These are phyloP conservation scores for Nepenthes mirabilis DNA, from an alignment of 148 eudicot genomes.

Conservation along the genomic window DNA sequence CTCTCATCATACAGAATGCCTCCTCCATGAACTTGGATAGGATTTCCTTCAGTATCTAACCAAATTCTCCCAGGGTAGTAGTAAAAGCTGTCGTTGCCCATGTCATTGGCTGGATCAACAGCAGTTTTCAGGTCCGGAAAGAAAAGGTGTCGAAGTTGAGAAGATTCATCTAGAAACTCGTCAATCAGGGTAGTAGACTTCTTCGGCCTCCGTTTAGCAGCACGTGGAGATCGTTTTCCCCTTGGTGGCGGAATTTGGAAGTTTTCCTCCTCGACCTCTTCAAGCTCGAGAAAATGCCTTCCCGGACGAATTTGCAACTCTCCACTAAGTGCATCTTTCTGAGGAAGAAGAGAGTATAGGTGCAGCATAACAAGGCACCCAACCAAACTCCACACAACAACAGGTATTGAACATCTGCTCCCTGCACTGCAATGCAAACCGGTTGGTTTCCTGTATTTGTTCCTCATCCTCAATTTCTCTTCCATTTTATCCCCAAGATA, in stretches of 20 bases:
- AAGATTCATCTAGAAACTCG: conserved; percentile 85
- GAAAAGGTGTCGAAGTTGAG: conserved; percentile 72
- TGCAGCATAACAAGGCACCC: conserved; percentile 59
- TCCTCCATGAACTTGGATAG: conserved; percentile 99
- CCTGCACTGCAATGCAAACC: conserved; percentile 82
- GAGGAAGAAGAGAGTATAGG: conserved; percentile 37
- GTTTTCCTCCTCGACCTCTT: conserved; percentile 74
- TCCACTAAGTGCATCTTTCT: conserved; percentile 20
- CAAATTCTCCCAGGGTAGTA: conserved; percentile 88
- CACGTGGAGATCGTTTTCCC: conserved; percentile 80
- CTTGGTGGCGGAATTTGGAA: conserved; percentile 82
- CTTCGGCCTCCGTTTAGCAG: conserved; percentile 70
- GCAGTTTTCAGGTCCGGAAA: conserved; percentile 68
- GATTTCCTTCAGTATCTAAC: conserved; percentile 93
- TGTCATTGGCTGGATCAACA: conserved; percentile 48
- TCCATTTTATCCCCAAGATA: conserved; percentile 45
- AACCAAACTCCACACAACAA: conserved; percentile 46
- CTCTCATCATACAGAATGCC: conserved; percentile 71
- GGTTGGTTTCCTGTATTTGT: conserved; percentile 86
- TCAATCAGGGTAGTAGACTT: conserved; percentile 56
- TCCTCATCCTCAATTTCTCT: conserved; percentile 69
- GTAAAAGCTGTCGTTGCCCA: conserved; percentile 47
- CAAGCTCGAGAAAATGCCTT: conserved; percentile 45
- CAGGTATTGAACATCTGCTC: conserved; percentile 49
- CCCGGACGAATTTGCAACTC: conserved; percentile 14